These are phyloP conservation scores for Prunella vulgaris DNA, from an alignment of 257 asterid species.

Conservation along the genomic window DNA sequence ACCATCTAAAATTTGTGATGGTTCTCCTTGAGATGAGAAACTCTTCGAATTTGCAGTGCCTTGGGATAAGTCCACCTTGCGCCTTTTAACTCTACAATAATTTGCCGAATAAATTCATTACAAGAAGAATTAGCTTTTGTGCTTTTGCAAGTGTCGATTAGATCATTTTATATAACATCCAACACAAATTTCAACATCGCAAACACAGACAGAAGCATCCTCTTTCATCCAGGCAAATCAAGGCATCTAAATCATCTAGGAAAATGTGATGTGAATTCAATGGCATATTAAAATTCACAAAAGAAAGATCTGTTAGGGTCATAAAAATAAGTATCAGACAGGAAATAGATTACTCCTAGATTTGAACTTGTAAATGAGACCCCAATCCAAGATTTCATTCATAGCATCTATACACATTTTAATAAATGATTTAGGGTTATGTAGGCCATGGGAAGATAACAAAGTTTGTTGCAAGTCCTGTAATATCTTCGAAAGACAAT, in stretches of 20 bases:
- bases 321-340: background rate
- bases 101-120: background rate
- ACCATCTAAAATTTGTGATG: slow-evolving; percentile 36
- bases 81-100: slow-evolving; percentile 66
- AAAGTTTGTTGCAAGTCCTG: background rate
- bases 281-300: background rate
- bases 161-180: background rate
- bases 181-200: background rate
- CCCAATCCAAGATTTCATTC: background rate
- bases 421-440: background rate
- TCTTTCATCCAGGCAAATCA: slow-evolving; percentile 1
- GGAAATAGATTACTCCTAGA: background rate
- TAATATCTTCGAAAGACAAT: background rate
- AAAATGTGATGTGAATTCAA: background rate
- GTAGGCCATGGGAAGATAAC: background rate
- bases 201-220: slow-evolving; percentile 3
- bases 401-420: background rate
- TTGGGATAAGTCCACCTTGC: slow-evolving; percentile 48
- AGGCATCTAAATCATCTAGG: background rate
- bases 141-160: slow-evolving; percentile 13
- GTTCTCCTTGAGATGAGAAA: slow-evolving; percentile 37
- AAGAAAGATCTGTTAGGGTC: background rate
- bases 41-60: slow-evolving; percentile 26
- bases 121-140: slow-evolving; percentile 7
- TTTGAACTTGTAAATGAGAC: background rate